These are phyloP conservation scores for Actinidia polygama DNA, from an alignment of 179 eudicot species.

Conservation along the genomic window DNA sequence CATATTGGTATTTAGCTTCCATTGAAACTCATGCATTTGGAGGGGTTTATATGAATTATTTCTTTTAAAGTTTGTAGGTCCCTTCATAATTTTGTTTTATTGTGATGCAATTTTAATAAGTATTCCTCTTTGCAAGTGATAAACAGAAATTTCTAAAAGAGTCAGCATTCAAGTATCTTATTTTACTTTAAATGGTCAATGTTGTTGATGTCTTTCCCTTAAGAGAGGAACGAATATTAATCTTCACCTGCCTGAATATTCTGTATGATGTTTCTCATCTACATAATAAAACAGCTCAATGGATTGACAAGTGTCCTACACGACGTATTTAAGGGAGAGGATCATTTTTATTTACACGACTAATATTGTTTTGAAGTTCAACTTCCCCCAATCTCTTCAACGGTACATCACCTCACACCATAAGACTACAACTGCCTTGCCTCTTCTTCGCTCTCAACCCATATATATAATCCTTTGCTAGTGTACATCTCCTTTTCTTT, in stretches of 20 bases:
- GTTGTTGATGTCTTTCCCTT: neutral
- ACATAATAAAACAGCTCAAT: too few species aligned
- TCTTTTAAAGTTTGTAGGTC: constrained; percentile 90
- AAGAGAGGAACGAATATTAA: neutral
- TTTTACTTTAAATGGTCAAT: neutral
- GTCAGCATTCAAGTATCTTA: neutral
- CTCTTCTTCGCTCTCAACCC: too few species aligned
- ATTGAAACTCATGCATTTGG: constrained; percentile 96
- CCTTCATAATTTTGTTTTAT: constrained; percentile 19
- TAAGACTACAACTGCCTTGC: too few species aligned
- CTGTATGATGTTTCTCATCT: too few species aligned
- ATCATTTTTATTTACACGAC: too few species aligned
- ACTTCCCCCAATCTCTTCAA: too few species aligned
- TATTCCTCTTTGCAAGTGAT: constrained; percentile 12
- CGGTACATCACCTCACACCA: too few species aligned
- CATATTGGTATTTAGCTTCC: constrained; percentile 94
- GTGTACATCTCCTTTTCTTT: too few species aligned
- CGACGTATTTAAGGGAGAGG: too few species aligned
- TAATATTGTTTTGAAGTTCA: too few species aligned
- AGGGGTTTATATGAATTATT: constrained; percentile 92
- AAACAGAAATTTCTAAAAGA: neutral
- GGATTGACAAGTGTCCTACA: too few species aligned
- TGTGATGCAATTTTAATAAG: constrained; percentile 2
- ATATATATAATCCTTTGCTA: too few species aligned
- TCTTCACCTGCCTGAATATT: neutral